Base-by-base conservation (phyloP, 306 rosid genomes). In the Bauhinia variegata region DNA sequence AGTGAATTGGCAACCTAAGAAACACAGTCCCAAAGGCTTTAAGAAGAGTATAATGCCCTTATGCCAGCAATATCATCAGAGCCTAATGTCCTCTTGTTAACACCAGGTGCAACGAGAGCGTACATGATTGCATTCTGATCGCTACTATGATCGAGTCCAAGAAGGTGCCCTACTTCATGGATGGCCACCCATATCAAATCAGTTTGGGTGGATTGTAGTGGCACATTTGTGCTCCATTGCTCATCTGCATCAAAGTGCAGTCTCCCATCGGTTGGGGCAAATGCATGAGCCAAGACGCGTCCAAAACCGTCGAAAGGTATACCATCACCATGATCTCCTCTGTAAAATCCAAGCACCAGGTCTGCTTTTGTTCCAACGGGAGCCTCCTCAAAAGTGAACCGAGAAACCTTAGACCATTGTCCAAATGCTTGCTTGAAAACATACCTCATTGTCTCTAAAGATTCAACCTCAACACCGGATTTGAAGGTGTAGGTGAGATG, bases 101-200 rank as follows among this genome's bases (percentile, higher is more conserved):
- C 8, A 4, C 54, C 55, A 4, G 4, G 3, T 6, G 7, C 1
- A 3, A 38, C 1, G 1, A 7, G 0, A 2, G 75, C 9, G 50
- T 15, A 63, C 73, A 79, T 63, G 6, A 64, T 8, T 11, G 71
- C 56, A 47, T 39, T 3, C 5, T 4, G 10, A 23, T 44, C 11
- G 2, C 76, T 74, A 5, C 76, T 74, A 5, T 74, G 80, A 8
- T 8, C 7, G 39, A 79, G 75, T 11, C 83, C 75, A 17, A 73
- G 63, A 47, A 55, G 13, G 53, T 73, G 79, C 12, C 83, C 76
- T 5, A 73, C 41, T 59, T 79, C 79, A 34, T 79, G 79, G 7
- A 66, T 13, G 3, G 52, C 68, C 32, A 63, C 73, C 30, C 54
- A 43, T 3, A 68, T 10, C 36, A 68, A 5, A 16, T 68, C 70